Evolutionary conservation across 1,284 basidiomycete species (phyloP).

Genomic region (Rhodotorula mucilaginosa): DNA sequence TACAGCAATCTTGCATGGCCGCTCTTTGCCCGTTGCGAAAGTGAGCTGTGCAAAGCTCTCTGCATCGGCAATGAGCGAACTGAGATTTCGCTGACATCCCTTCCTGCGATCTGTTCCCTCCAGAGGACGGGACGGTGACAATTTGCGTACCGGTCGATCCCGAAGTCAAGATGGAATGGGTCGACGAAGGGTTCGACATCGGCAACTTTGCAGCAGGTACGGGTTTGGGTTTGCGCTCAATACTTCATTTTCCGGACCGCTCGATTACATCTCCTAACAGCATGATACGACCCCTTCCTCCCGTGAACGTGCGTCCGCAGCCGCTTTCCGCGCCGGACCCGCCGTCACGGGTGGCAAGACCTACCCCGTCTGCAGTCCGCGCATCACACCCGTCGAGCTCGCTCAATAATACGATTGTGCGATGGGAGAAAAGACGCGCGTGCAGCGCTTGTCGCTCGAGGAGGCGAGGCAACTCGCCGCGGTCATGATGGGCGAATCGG

Average conservation of each 20-base stretch:
- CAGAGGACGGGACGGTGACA: conserved; percentile 1
- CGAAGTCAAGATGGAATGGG: background rate
- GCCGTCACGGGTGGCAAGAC: conserved; percentile 6
- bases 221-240: background rate
- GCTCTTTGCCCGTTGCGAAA: conserved; percentile 4
- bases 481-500: background rate
- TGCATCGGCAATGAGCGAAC: background rate
- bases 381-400: conserved; percentile 1
- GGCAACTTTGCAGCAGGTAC: conserved; percentile 11
- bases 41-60: background rate
- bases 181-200: conserved; percentile 19
- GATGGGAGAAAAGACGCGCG: conserved; percentile 7
- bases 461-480: background rate
- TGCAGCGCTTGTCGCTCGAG: background rate
- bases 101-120: no score
- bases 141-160: conserved; percentile 1
- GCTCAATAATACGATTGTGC: background rate
- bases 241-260: background rate
- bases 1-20: conserved; percentile 9
- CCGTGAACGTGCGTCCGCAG: background rate
- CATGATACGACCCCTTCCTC: no score
- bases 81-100: background rate
- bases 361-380: conserved; percentile 6
- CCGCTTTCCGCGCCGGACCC: conserved; percentile 6
- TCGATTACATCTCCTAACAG: background rate